phyloP scores from a whole-genome alignment of 345 rosid genomes.

The Gossypium ekmanianum region DNA sequence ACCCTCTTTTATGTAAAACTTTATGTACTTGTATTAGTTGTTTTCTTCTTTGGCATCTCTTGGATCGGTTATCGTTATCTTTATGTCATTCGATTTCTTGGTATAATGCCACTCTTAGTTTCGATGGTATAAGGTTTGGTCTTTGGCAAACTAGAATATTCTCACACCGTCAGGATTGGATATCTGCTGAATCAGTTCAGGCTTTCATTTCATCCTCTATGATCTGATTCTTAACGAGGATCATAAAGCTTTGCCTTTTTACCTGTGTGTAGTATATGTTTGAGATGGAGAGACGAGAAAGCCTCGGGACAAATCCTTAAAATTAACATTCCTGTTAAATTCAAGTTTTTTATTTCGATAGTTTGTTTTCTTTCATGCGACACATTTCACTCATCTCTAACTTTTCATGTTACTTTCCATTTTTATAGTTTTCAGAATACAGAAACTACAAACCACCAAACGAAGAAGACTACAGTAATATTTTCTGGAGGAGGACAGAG shows the following conservation, averaged over 20 bases:
- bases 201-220: neutral
- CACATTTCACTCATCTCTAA: neutral
- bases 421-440: slow-evolving; percentile 51
- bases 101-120: neutral
- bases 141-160: neutral
- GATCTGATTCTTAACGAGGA: neutral
- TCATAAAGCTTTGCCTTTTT: neutral
- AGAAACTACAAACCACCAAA: slow-evolving; percentile 44
- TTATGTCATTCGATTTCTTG: neutral
- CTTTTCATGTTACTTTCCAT: neutral
- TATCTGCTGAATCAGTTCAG: neutral
- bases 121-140: neutral
- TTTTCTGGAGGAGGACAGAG: slow-evolving; percentile 66
- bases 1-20: neutral
- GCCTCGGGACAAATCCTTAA: neutral
- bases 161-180: neutral
- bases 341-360: neutral
- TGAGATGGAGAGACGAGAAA: neutral
- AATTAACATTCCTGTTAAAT: neutral
- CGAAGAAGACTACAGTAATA: slow-evolving; percentile 57
- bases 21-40: neutral
- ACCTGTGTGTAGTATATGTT: neutral
- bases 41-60: neutral
- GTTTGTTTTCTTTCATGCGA: neutral
- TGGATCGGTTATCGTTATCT: neutral